phyloP scores from a whole-genome alignment of 441 rosid genomes.

The Syzygium malaccense region DNA sequence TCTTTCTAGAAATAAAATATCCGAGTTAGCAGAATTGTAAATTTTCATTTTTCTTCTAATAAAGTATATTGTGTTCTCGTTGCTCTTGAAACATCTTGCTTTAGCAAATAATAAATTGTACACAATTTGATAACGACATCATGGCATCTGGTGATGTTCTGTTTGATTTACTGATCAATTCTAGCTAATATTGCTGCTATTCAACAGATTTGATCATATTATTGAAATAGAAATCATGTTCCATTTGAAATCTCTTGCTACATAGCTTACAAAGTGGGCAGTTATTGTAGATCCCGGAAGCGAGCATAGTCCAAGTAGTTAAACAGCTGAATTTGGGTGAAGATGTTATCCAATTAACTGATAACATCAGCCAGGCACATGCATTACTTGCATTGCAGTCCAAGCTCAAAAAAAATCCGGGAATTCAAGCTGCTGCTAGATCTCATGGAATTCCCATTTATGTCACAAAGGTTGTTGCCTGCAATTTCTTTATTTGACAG shows the following conservation, averaged over 20 bases:
- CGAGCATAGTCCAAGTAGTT: conserved; percentile 61
- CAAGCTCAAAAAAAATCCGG: conserved; percentile 26
- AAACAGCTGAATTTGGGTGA: conserved; percentile 56
- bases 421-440: conserved; percentile 66
- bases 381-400: conserved; percentile 18
- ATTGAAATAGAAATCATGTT: background rate
- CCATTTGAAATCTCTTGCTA: background rate
- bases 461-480: conserved; percentile 52
- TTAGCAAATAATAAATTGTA: background rate
- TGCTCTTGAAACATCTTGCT: background rate
- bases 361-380: conserved; percentile 46
- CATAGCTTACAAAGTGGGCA: conserved; percentile 27
- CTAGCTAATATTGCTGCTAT: background rate
- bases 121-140: background rate
- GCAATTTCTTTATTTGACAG: background rate
- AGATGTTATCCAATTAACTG: conserved; percentile 41
- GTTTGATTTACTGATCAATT: background rate
- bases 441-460: conserved; percentile 64
- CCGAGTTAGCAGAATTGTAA: background rate
- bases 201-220: background rate
- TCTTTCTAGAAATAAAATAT: background rate
- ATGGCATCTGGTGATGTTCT: background rate
- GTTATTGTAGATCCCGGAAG: conserved; percentile 63
- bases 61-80: background rate
- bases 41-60: background rate